A percentile compares a stretch with the other conserved stretches of the same genome.
phyloP scores from a whole-genome alignment of 1,139 yeast genomes.

The Debaryomyces coudertii region DNA sequence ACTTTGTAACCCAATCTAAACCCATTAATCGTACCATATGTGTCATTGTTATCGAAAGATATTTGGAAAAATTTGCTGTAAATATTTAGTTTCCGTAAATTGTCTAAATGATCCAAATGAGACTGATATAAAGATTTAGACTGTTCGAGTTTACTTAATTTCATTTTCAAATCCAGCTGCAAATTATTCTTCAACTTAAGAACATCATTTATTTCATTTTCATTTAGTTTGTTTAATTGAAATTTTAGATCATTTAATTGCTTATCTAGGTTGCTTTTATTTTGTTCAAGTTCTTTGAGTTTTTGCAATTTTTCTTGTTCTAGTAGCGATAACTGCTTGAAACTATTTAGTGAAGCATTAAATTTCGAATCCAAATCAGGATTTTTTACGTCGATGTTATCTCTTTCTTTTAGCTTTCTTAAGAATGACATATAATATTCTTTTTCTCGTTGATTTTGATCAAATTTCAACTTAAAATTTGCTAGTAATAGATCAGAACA shows the following conservation, averaged over 20 bases:
- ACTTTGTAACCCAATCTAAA: conserved; percentile 73
- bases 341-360: conserved; percentile 44
- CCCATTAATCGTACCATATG: conserved; percentile 87
- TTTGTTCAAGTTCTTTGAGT: conserved; percentile 47
- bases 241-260: conserved; percentile 41
- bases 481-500: conserved; percentile 72
- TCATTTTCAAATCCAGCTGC: conserved; percentile 52
- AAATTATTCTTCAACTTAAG: conserved; percentile 53
- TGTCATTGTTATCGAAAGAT: conserved; percentile 66
- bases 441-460: conserved; percentile 74
- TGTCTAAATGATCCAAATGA: conserved; percentile 66
- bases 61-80: conserved; percentile 82
- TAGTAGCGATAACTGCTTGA: conserved; percentile 31
- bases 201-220: conserved; percentile 46
- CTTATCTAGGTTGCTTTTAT: conserved; percentile 40
- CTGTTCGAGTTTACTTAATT: conserved; percentile 58
- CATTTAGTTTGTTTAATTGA: conserved; percentile 43
- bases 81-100: conserved; percentile 73
- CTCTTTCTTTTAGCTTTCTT: conserved; percentile 63
- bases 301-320: conserved; percentile 46
- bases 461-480: conserved; percentile 72
- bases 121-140: conserved; percentile 63
- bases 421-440: conserved; percentile 77
- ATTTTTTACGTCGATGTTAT: conserved; percentile 16
- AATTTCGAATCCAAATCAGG: conserved; percentile 39